Percentiles rank a stretch among this genome's conserved stretches.
These are phyloP conservation scores for Boletus sensibilis DNA, from an alignment of 768 basidiomycete species.

Conservation along the genomic window DNA sequence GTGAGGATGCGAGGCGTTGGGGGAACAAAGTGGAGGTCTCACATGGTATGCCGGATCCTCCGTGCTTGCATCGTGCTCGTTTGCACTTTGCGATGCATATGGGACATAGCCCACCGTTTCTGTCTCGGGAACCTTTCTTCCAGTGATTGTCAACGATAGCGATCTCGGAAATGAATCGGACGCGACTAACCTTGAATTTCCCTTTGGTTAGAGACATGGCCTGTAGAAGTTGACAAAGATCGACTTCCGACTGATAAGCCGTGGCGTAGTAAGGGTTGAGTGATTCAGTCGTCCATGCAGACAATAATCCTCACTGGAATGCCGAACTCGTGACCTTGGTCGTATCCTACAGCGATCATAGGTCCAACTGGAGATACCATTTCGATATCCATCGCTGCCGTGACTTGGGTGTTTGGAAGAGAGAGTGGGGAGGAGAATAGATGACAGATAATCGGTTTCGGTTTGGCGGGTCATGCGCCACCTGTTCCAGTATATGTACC, in stretches of 20 bases:
- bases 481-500: conserved; percentile 28
- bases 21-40: conserved; percentile 7
- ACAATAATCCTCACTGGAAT: conserved; percentile 22
- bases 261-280: conserved; percentile 2
- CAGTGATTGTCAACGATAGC: conserved; percentile 24
- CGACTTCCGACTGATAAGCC: conserved; percentile 36
- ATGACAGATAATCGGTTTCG: conserved; percentile 19
- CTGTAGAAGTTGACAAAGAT: conserved; percentile 54
- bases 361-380: conserved; percentile 34
- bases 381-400: conserved; percentile 32
- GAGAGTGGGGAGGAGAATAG: background rate
- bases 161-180: background rate
- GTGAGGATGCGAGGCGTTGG: background rate
- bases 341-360: conserved; percentile 23
- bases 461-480: conserved; percentile 3
- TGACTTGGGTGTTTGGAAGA: conserved; percentile 4
- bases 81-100: conserved; percentile 33
- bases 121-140: conserved; percentile 34
- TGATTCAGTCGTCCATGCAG: background rate
- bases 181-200: conserved; percentile 31
- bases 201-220: conserved; percentile 47
- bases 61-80: conserved; percentile 42
- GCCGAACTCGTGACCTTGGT: conserved; percentile 17
- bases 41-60: conserved; percentile 48
- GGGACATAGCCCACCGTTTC: conserved; percentile 21